Evolutionary conservation across 2,329 filamentous ascomycete species (phyloP).

Genomic region (Rhinocladiella mackenziei): DNA sequence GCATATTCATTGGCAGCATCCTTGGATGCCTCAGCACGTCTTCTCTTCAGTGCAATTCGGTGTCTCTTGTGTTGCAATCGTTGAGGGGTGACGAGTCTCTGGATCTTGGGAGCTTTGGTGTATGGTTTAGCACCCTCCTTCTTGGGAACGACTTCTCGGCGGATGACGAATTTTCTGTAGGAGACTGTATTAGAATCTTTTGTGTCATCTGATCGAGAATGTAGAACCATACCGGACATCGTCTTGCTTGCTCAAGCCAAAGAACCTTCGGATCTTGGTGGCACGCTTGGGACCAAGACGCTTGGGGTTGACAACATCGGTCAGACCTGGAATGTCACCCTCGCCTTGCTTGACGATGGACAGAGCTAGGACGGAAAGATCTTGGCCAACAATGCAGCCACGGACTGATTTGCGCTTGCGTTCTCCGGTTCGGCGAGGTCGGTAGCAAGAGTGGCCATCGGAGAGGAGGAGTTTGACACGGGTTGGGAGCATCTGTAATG

Average conservation of each 20-base stretch:
- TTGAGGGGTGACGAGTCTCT: constrained; percentile 98
- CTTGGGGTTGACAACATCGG: constrained; percentile 98
- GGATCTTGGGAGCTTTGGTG: constrained; percentile 99
- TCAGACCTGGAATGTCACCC: constrained; percentile 86
- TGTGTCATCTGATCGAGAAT: background rate
- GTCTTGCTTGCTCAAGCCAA: constrained; percentile 99
- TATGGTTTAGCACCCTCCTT: constrained; percentile 95
- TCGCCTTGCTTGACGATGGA: constrained; percentile 98
- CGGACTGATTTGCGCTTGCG: constrained; percentile 99
- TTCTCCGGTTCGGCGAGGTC: constrained; percentile 94
- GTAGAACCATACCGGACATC: constrained; percentile 75
- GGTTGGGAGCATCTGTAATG: constrained; percentile 73
- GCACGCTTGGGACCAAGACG: constrained; percentile 98
- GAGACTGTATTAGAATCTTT: constrained; percentile 38
- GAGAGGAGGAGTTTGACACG: constrained; percentile 96
- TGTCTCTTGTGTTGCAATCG: constrained; percentile 99
- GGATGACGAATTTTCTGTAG: constrained; percentile 99
- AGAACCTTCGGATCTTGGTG: constrained; percentile 99
- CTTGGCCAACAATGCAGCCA: constrained; percentile 96
- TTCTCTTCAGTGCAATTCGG: constrained; percentile 95
- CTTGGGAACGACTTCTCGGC: constrained; percentile 95
- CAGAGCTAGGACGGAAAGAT: constrained; percentile 91
- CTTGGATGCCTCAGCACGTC: constrained; percentile 94
- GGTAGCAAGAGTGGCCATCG: constrained; percentile 99
- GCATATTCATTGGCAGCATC: constrained; percentile 98